Evolutionary conservation across 495 filamentous ascomycete species (phyloP), one percentile per base, ranked within the genome.

Genomic region (Penicillium daleae): DNA sequence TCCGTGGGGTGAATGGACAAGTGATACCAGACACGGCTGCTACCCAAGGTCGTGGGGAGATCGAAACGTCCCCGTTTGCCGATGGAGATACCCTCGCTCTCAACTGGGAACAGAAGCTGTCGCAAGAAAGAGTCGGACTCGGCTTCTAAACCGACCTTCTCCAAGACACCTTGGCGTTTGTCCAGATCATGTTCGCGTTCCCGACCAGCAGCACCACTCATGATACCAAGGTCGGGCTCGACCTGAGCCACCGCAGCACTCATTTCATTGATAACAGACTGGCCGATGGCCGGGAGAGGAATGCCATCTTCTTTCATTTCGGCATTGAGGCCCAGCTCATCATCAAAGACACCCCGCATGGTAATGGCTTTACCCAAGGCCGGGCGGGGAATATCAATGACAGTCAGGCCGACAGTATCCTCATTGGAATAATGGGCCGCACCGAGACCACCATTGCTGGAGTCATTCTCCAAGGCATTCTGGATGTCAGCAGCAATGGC

Each of bases 271-370:
- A 92, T 62, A 32, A 98, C 88, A 0, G 95, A 96, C 56, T 87
- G 87, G 8, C 90, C 90, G 5, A 86, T 85, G 0, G 87, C 50
- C 1, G 79, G 79, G 19, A 94, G 82, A 31, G 89, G 81, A 26
- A 99, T 85, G 17, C 96, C 96, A 66, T 99, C 95, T 61, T 92
- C 87, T 71, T 92, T 95, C 94, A 99, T 98, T 74, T 99, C 95
- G 1, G 88, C 85, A 65, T 98, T 97, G 75, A 99, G 96, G 52
- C 95, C 95, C n/a, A 89, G 76, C 31, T 75, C 84, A 65, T 97
- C 95, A 67, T 99, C 93, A 69, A 99, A 98, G 33, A 98, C 86
- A 4, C 90, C 90, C 52, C 92, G 87, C 77, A 98, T 86, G 6
- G 91, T 86, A 12, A 93, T 76, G 2, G 96, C 95, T 71, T 92